Evolutionary conservation across 371 early-diverging fungal genomes (phyloP), one percentile per base, ranked within the genome.

Genomic region (Zancudomyces culisetae): DNA sequence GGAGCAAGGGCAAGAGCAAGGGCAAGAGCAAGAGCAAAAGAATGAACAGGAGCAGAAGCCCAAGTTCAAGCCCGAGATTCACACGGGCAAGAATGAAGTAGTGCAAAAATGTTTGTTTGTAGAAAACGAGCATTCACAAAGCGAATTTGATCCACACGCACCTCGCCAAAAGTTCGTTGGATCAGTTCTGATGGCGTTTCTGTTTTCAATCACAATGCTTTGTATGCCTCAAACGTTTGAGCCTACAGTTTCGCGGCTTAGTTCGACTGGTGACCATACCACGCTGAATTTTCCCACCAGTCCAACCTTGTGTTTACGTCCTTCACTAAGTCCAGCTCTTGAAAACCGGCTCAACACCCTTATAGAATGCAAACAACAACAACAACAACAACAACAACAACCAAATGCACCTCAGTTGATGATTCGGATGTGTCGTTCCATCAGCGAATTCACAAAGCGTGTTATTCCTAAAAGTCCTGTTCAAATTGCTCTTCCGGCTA

Each of bases 161-260:
- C 35, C 45, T 29, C 51, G 54, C 45, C 67, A 58, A 43, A 59
- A 53, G 19, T 30, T 62, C 19, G 59, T 60, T 2, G 57, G 66
- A 2, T 57, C 66, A 2, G 27, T 67, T 23, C 51, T 67, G 6
- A 67, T 67, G 67, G 67, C 66, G 0, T 42, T 62, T 28, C 29
- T 67, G 43, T 62, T 67, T 26, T 67, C 67, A 28, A 61, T 67
- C 39, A 59, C 67, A 27, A 54, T 67, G 41, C 64, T 67, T 21
- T 56, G 65, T 23, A 43, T 67, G 48, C 67, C 67, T 18, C 18
- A 15, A 21, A 53, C 66, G 18, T 45, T 66, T 27, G 61, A 66
- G 27, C 35, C 61, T 1, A 27, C 54, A 13, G 42, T 53, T 27
- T 48, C 27, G 43, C 52, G 48, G 46, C 42, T 64, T 23, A 27